Conservation (phyloP, 495 filamentous ascomycete genomes). For the Cercophora scortea region DNA sequence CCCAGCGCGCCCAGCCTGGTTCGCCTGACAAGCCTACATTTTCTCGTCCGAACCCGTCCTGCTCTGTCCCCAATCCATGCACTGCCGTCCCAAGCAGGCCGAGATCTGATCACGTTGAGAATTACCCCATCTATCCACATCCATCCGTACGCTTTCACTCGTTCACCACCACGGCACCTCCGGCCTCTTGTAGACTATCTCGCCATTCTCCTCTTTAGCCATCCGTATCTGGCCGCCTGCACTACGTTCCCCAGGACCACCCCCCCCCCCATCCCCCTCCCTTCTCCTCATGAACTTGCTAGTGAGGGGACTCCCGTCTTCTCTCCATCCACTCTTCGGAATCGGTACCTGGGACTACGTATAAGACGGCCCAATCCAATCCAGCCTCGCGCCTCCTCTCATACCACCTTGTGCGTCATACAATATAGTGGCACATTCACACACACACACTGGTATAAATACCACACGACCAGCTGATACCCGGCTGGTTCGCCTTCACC, state of each 20-base stretch:
- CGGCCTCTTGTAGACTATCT: not conserved
- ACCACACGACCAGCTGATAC: not conserved
- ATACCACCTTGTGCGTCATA: not conserved
- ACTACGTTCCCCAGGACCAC: not conserved
- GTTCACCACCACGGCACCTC: not conserved
- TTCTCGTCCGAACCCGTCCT: not conserved
- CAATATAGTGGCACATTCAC: not conserved
- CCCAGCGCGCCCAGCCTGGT: not conserved
- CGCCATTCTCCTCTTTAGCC: not conserved
- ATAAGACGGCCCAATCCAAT: slow-evolving; percentile 4
- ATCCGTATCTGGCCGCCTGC: too few relatives aligned
- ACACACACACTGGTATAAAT: not conserved
- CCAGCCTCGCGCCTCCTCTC: not conserved
- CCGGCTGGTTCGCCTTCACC: not conserved
- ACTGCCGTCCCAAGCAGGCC: not conserved
- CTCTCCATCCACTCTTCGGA: slow-evolving; percentile 9
- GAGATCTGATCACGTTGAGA: too few relatives aligned
- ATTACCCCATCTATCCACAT: too few relatives aligned
- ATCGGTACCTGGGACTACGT: slow-evolving; percentile 18
- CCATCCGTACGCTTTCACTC: too few relatives aligned
- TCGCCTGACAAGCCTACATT: not conserved
- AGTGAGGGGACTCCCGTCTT: slow-evolving; percentile 21
- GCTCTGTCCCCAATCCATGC: not conserved
- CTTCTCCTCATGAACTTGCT: slow-evolving; percentile 27
- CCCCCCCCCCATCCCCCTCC: not conserved